Conservation (phyloP, 2,329 filamentous ascomycete species). For the Dothistroma septosporum region DNA sequence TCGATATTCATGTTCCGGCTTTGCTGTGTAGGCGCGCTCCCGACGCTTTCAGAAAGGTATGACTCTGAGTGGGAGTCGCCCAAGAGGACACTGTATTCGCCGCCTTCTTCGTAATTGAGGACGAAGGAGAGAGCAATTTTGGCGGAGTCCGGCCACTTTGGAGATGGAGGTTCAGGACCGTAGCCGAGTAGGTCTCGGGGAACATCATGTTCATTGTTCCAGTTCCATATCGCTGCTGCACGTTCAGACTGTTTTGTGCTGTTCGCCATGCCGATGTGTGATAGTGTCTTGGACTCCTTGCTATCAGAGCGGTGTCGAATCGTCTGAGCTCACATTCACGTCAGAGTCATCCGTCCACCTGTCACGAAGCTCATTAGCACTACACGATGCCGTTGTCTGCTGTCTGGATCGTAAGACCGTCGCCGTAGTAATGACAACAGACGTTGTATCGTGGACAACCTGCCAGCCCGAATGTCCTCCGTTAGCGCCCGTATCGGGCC, state of each 20-base stretch:
- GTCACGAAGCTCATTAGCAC: too few species aligned
- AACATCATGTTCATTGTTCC: slow-evolving; percentile 18
- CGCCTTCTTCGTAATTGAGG: slow-evolving; percentile 47
- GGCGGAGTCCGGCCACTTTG: slow-evolving; percentile 41
- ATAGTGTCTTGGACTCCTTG: too few species aligned
- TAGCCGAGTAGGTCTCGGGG: slow-evolving; percentile 29
- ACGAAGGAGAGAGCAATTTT: slow-evolving; percentile 48
- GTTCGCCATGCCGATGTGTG: too few species aligned
- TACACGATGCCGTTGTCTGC: too few species aligned
- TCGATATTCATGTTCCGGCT: slow-evolving; percentile 46
- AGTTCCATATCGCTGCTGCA: neutral
- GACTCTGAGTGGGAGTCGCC: slow-evolving; percentile 41
- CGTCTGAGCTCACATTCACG: too few species aligned
- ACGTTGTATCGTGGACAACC: too few species aligned
- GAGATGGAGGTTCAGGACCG: slow-evolving; percentile 23
- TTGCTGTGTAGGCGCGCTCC: slow-evolving; percentile 18
- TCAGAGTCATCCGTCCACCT: too few species aligned
- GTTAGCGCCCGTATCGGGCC: neutral
- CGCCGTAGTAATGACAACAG: too few species aligned
- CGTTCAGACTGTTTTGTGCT: too few species aligned
- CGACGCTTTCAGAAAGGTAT: slow-evolving; percentile 37
- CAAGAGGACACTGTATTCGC: slow-evolving; percentile 38
- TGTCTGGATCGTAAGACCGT: neutral
- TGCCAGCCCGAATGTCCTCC: too few species aligned
- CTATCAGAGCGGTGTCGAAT: too few species aligned